These are phyloP conservation scores for Claviceps sp. DNA, from an alignment of 2,329 filamentous ascomycete species.

Conservation along the genomic window DNA sequence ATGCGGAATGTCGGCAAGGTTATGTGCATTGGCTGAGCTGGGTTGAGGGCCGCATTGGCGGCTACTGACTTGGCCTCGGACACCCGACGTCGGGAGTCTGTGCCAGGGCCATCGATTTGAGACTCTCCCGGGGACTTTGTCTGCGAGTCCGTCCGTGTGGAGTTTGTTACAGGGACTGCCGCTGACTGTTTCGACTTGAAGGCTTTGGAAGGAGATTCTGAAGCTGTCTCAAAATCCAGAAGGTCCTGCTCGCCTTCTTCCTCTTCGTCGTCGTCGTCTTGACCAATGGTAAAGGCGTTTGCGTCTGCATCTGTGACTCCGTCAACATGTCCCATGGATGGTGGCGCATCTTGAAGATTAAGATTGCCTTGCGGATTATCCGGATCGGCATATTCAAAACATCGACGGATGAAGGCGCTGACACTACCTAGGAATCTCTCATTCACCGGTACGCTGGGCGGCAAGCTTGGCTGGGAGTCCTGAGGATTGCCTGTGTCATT, in stretches of 20 bases:
- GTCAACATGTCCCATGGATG: slow-evolving; percentile 26
- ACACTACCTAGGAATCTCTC: slow-evolving; percentile 88
- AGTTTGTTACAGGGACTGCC: slow-evolving; percentile 14
- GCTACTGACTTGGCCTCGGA: slow-evolving; percentile 59
- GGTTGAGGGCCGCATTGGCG: slow-evolving; percentile 83
- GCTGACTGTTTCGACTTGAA: slow-evolving; percentile 30
- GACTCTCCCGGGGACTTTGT: not conserved
- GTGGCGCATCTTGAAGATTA: slow-evolving; percentile 8
- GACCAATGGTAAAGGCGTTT: slow-evolving; percentile 60
- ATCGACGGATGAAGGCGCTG: slow-evolving; percentile 87
- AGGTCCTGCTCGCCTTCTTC: slow-evolving; percentile 48
- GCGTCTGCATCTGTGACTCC: slow-evolving; percentile 13
- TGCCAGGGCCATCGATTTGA: slow-evolving; percentile 6
- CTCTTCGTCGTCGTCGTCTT: slow-evolving; percentile 48
- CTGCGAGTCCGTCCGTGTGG: not conserved
- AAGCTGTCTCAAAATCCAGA: slow-evolving; percentile 41
- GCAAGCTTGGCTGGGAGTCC: slow-evolving; percentile 26
- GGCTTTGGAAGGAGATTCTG: slow-evolving; percentile 23
- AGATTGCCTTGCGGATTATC: slow-evolving; percentile 55
- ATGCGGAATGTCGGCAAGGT: slow-evolving; percentile 96
- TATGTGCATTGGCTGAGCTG: slow-evolving; percentile 85
- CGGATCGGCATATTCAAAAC: slow-evolving; percentile 96
- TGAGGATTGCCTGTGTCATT: slow-evolving; percentile 18
- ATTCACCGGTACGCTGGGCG: slow-evolving; percentile 50
- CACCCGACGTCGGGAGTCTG: slow-evolving; percentile 20